These are phyloP conservation scores for Niebla homalea DNA, from an alignment of 495 filamentous ascomycete species.

Conservation along the genomic window DNA sequence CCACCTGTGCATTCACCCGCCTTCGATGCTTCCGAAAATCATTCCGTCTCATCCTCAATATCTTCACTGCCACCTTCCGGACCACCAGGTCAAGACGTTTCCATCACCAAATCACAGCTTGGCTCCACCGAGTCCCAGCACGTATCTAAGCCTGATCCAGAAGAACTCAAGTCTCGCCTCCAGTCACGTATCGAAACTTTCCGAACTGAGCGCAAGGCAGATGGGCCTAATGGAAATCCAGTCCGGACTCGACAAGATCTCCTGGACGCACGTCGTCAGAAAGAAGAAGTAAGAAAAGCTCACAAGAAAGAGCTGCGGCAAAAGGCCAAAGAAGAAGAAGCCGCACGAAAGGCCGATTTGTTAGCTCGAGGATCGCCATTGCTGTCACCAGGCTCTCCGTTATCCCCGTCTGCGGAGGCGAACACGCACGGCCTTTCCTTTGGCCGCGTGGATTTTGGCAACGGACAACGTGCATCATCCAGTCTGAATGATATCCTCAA, in stretches of 20 bases:
- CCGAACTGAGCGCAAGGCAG: slow-evolving; percentile 63
- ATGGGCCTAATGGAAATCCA: slow-evolving; percentile 62
- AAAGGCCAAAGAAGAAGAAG: slow-evolving; percentile 63
- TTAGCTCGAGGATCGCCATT: slow-evolving; percentile 47
- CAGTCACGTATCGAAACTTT: slow-evolving; percentile 69
- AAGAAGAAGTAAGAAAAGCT: slow-evolving; percentile 69
- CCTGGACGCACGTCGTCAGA: slow-evolving; percentile 74
- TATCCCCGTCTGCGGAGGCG: slow-evolving; percentile 1
- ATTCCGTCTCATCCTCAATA: slow-evolving; percentile 58
- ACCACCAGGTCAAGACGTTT: slow-evolving; percentile 26
- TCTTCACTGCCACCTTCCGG: slow-evolving; percentile 53
- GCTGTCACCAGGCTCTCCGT: slow-evolving; percentile 22
- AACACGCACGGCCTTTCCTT: slow-evolving; percentile 68
- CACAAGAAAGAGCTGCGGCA: slow-evolving; percentile 72
- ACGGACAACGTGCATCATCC: slow-evolving; percentile 64
- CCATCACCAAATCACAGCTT: slow-evolving; percentile 11
- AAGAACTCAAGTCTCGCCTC: slow-evolving; percentile 59
- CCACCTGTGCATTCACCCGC: slow-evolving; percentile 44
- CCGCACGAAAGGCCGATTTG: slow-evolving; percentile 51
- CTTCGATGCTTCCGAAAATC: slow-evolving; percentile 45
- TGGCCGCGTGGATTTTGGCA: slow-evolving; percentile 71
- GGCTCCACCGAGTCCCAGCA: slow-evolving; percentile 20
- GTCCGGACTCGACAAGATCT: slow-evolving; percentile 76
- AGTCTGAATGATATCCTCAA: slow-evolving; percentile 48
- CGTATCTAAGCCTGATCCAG: slow-evolving; percentile 43